phyloP scores from a whole-genome alignment of 2,329 filamentous ascomycete species.

The Verticillium nubilum region DNA sequence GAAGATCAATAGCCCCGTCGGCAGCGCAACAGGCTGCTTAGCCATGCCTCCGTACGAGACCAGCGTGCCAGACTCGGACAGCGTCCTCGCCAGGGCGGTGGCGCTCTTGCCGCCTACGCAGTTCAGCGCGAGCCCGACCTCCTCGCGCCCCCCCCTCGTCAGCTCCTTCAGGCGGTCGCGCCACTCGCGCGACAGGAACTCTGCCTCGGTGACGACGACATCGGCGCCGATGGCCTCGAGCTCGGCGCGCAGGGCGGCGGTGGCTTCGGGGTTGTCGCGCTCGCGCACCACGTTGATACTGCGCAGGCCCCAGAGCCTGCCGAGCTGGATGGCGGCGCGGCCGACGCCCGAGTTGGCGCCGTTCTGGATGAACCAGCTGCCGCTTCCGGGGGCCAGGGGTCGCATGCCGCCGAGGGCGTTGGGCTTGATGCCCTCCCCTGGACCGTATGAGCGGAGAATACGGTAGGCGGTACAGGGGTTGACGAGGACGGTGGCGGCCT shows the following conservation, averaged over 20 bases:
- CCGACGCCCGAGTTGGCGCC: conserved; percentile 94
- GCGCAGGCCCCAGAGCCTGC: conserved; percentile 76
- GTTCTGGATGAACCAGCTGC: conserved; percentile 96
- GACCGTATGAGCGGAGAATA: conserved; percentile 78
- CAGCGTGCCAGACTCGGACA: conserved; percentile 65
- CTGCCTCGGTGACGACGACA: conserved; percentile 50
- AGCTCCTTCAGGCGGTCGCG: conserved; percentile 54
- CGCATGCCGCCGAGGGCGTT: conserved; percentile 34
- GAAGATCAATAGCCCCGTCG: conserved; percentile 86
- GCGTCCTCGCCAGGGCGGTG: conserved; percentile 67
- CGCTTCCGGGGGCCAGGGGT: conserved; percentile 38
- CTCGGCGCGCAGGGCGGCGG: conserved; percentile 51
- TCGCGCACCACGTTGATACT: conserved; percentile 86
- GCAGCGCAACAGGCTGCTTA: conserved; percentile 75
- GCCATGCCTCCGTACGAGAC: conserved; percentile 97
- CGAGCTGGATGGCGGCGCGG: conserved; percentile 84
- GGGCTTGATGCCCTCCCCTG: conserved; percentile 36
- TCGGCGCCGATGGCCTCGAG: conserved; percentile 50
- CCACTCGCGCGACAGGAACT: conserved; percentile 56
- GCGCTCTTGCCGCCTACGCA: conserved; percentile 90
- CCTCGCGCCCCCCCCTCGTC: conserved; percentile 66
- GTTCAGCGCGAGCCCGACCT: conserved; percentile 76
- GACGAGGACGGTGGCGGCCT: conserved; percentile 83
- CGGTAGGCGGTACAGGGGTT: conserved; percentile 94
- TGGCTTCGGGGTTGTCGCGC: conserved; percentile 58